Base-by-base conservation (phyloP, 345 rosid species). In the Gynandropsis gynandra region DNA sequence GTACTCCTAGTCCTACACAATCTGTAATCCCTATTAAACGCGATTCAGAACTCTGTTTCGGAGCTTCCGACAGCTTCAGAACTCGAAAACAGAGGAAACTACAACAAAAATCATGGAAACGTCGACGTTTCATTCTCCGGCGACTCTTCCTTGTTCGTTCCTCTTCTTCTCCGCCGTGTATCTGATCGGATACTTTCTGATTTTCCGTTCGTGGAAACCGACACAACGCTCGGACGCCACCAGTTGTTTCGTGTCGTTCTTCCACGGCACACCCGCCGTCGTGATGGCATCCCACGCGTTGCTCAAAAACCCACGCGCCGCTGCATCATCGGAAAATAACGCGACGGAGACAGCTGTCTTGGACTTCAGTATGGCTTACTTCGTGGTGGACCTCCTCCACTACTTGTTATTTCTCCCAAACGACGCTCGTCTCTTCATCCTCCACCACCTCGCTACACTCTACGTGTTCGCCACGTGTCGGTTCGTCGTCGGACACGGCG, bases 391-490 rank as follows among this genome's bases (percentile, higher is more conserved):
- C 72, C 81, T 87, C 19, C 38, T 81, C 18, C 98, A 90, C 63
- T 83, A 82, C 75, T 16, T 82, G 1, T 24, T 77, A 37, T 82
- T 83, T 73, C 41, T 64, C 71, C 98, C 89, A 4, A 48, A 16
- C 24, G 92, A 87, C 35, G 10, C 49, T 12, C 41, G 58, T 56
- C 77, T 90, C 76, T 84, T 90, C 80, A 80, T 87, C 41, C 68
- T 81, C 72, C 98, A 87, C 69, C 98, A 90, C 47, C n/a, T 79
- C 1, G 92, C 84, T 1, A 84, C 98, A 1, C 64, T 90, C 1
- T 86, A 76, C 56, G 96, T 90, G 8, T 43, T 82, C 40, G 61
- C 64, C 20, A 82, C 95, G 34, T 87, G 92, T 65, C 77, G 83
- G 0, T 86, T 62, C 65, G 12, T 69, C 9, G 83, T 86, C 10